These are phyloP conservation scores for Aspergillus egyptiacus DNA, from an alignment of 495 filamentous ascomycete genomes.

Conservation along the genomic window DNA sequence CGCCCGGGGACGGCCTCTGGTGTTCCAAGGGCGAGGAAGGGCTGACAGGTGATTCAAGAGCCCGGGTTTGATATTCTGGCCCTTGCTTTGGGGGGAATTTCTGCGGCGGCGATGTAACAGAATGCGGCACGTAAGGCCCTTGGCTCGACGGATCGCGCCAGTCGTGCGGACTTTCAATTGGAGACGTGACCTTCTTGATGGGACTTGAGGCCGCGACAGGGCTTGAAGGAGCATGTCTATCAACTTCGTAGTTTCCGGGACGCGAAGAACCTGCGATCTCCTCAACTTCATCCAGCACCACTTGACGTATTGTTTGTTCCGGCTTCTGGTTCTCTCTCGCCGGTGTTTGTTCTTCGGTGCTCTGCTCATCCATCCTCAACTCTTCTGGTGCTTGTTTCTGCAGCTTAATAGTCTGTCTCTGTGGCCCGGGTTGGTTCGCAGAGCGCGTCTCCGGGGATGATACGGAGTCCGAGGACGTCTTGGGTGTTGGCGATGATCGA, in stretches of 20 bases:
- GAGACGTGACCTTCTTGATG: conserved; percentile 23
- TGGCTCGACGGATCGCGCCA: conserved; percentile 11
- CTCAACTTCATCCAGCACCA: conserved; percentile 30
- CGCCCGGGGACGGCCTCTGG: conserved; percentile 29
- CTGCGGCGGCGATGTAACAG: conserved; percentile 34
- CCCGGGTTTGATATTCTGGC: conserved; percentile 25
- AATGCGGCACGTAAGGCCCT: conserved; percentile 11
- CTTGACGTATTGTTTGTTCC: conserved; percentile 37
- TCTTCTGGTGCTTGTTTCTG: conserved; percentile 59
- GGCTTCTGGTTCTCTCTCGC: conserved; percentile 15
- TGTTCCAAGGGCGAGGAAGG: conserved; percentile 55
- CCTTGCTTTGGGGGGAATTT: conserved; percentile 38
- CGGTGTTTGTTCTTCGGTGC: conserved; percentile 10
- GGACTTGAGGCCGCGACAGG: conserved; percentile 7
- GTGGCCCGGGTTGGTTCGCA: conserved; percentile 31
- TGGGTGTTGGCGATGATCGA: conserved; percentile 46
- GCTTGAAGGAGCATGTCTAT: conserved; percentile 8
- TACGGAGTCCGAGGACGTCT: conserved; percentile 45
- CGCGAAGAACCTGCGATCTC: conserved; percentile 20
- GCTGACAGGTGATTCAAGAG: conserved; percentile 72
- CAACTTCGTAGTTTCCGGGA: conserved; percentile 17
- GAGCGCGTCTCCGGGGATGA: conserved; percentile 30
- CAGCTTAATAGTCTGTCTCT: conserved; percentile 63
- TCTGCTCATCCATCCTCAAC: conserved; percentile 8
- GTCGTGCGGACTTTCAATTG: conserved; percentile 13